Base-by-base conservation (phyloP, 2,329 filamentous ascomycete species). In the Sclerotinia borealis region DNA sequence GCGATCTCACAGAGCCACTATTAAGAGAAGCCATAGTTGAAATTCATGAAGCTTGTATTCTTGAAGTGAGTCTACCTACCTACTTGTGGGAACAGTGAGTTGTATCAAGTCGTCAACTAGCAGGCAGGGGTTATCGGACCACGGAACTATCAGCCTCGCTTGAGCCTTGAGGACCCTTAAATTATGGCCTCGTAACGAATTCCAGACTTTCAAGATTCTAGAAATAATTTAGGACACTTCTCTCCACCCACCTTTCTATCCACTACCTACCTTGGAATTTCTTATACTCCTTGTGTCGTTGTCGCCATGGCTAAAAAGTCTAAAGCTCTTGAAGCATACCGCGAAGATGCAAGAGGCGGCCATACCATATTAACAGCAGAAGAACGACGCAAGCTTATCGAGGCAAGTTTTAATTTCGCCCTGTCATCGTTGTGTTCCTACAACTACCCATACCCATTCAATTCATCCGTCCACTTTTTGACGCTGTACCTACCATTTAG, bases 351-450 rank as follows among this genome's bases (percentile, higher is more conserved):
- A 56, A 78, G 76, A 68, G 68, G 72, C 47, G 77, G 76, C 43
- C 76, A 78, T 69, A 78, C 72, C 66, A 69, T 77, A 25, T 67
- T 81, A 63, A 77, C 76, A 10, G 72, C 75, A n/a, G 73, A 76
- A 65, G 76, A 81, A 68, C 75, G 80, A 64, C 73, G 80, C 65
- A 76, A 77, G 66, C 73, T 83, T 27, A 68, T 81, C 54, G 73
- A 80, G 76, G 80, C 81, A 64, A 49, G 71, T 67, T 51, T 48
- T 25, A 10, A 36, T 54, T 59, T 37, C 31, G 25, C 34, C 41
- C 34, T 58, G 41, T 58, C 51, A 62, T 58, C 51, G 61, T 56
- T 31, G 45, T 48, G 45, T 60, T 59, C 61, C 54, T 63, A 54
- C 61, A 63, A 36, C 29, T 34, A 29, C 31, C n/a, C 47, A 22